Base-by-base conservation (phyloP, 345 rosid species). In the Rhodomyrtus tomentosa region DNA sequence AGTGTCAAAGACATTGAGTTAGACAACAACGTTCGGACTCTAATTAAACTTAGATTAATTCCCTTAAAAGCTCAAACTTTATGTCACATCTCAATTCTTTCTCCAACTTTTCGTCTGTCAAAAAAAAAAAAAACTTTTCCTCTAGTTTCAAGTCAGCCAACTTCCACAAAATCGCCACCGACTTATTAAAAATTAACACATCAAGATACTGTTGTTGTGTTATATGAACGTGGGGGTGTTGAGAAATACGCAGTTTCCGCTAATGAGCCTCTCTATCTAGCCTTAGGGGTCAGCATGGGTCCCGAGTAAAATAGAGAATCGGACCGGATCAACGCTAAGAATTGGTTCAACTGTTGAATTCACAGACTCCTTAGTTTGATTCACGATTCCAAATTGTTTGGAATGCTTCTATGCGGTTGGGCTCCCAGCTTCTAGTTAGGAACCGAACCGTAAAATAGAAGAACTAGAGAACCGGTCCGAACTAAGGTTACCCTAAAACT, bases 251-350 rank as follows among this genome's bases (percentile, higher is more conserved):
- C 0, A 1, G 4, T 24, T 68, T 68, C 3, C 16, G 2, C 36
- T 20, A 36, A 36, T 36, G 3, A 68, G 2, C 79, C 6, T 68
- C 6, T 68, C 45, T 68, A 18, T 8, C 0, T 68, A 1, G 22
- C 21, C 6, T 1, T 68, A 68, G 76, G 10, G 3, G 22, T 18
- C 22, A 36, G 45, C 45, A 68, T 36, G 25, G 42, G 12, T 18
- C 7, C 38, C 45, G 0, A 1, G 22, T 0, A 68, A 9, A 32
- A 0, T 20, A 0, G 12, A 3, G 3, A 68, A 18, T 0, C 4
- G 3, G 6, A 68, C 1, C 1, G 4, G 25, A 36, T 0, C 7
- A 0, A 68, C 0, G 6, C 38, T 18, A 9, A 29, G 16, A 18
- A 8, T 36, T 36, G 6, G 5, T 68, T 16, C 5, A 2, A 8